Base-by-base conservation (phyloP, 2,329 filamentous ascomycete species). In the Didymosphaeria variabile region DNA sequence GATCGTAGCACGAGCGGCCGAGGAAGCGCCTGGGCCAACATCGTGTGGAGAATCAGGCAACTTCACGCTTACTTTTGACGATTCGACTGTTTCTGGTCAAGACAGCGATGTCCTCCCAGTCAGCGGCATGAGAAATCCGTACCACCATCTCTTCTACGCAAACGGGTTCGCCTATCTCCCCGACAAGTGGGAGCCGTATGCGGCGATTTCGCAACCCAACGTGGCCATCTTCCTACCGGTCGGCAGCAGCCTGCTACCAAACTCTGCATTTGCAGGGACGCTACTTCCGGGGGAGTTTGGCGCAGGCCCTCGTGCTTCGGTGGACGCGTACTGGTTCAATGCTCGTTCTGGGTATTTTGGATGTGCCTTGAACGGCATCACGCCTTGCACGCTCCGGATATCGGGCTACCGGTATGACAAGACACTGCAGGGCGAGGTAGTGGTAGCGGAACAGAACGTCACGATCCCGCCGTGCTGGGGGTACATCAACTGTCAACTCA, bases 121-220 rank as follows among this genome's bases (percentile, higher is more conserved):
- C 15, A 73, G 72, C 47, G 73, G 73, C 8, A 75, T 85, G 59
- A 79, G 76, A 64, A 81, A 79, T 57, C 83, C 83, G 1, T 85
- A 84, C 64, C 79, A 83, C 57, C 83, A 85, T 66, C 77, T 86
- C 51, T 80, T 80, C 68, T 86, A 83, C 72, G 81, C 82, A 45
- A 78, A 81, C 58, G 84, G 83, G 23, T 86, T 80, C 71, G 79
- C 80, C 3, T 84, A 85, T 65, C 79, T 81, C 34, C 80, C 82
- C 4, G 78, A 79, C 42, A 78, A 79, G 44, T 77, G 72, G 58
- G 77, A 81, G 60, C 81, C 81, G 9, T 84, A 81, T 62, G 68
- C 74, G 13, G 79, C 83, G 3, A 69, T 77, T 1, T 85, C 83
- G 13, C 71, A 78, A 17, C 83, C 82, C 1, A 79, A 82, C 54